Conservation (phyloP, 345 rosid species). For the Trapa incisa region DNA sequence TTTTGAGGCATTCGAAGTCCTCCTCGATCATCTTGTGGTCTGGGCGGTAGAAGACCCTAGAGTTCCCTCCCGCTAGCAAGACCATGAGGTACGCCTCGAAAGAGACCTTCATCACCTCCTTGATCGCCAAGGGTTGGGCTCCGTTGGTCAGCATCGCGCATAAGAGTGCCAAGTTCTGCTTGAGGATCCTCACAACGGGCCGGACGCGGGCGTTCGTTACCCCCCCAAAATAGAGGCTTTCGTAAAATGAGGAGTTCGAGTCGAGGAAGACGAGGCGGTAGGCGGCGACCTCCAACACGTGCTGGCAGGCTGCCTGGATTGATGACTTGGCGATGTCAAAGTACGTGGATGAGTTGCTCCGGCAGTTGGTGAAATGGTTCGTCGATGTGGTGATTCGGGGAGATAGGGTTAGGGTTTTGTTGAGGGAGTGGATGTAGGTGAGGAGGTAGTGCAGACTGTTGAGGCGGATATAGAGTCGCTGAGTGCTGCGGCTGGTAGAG, state of each 20-base stretch:
- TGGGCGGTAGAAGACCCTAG: constrained; percentile 19
- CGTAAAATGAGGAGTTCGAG: constrained; percentile 25
- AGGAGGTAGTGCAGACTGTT: constrained; percentile 69
- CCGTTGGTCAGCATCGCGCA: constrained; percentile 30
- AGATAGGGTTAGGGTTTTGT: constrained; percentile 58
- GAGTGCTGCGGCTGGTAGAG: constrained; percentile 87
- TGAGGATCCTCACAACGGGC: constrained; percentile 24
- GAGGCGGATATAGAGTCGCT: constrained; percentile 75
- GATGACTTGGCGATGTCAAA: constrained; percentile 23
- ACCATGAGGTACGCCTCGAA: constrained; percentile 34
- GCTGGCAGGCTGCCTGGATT: constrained; percentile 30
- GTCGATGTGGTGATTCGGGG: constrained; percentile 38
- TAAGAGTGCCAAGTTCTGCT: constrained; percentile 32
- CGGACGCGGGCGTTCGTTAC: constrained; percentile 23
- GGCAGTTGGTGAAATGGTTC: constrained; percentile 20
- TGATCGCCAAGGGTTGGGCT: constrained; percentile 26
- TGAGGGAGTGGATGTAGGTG: constrained; percentile 66
- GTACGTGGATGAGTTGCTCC: constrained; percentile 17
- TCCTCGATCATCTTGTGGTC: constrained; percentile 23
- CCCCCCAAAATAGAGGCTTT: constrained; percentile 24
- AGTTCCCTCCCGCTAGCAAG: constrained; percentile 28
- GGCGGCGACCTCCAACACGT: constrained; percentile 40
- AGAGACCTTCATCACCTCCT: constrained; percentile 33
- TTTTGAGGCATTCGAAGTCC: constrained; percentile 26
- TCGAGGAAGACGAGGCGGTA: constrained; percentile 37